Conservation (phyloP, 257 asterid genomes). For the Paulownia fortunei region DNA sequence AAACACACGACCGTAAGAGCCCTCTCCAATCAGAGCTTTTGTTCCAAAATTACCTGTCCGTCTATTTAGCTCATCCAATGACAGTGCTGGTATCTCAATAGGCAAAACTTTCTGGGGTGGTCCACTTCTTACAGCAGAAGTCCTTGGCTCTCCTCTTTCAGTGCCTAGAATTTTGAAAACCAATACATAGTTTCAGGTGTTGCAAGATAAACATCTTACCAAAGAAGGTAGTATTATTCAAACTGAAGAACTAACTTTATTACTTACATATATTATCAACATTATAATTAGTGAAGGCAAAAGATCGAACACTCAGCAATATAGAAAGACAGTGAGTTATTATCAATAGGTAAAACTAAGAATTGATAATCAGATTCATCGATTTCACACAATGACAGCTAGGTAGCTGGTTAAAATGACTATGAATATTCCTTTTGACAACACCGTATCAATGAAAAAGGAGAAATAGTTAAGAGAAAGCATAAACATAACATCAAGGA, state of each 20-base stretch:
- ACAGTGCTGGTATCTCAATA: slow-evolving; percentile 76
- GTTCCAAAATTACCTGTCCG: slow-evolving; percentile 69
- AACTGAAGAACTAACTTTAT: no score
- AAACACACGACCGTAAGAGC: slow-evolving; percentile 82
- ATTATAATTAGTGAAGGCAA: no score
- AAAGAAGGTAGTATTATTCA: no score
- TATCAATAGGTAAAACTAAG: neutral
- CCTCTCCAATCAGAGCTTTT: slow-evolving; percentile 77
- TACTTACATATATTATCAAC: no score
- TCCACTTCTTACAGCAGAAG: slow-evolving; percentile 70
- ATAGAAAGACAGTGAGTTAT: neutral
- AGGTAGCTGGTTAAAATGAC: no score
- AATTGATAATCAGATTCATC: neutral
- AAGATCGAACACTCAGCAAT: neutral
- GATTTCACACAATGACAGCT: neutral
- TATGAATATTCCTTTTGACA: no score
- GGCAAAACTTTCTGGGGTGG: slow-evolving; percentile 81
- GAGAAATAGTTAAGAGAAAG: no score
- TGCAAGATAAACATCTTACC: neutral
- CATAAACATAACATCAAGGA: neutral
- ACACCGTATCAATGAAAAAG: no score
- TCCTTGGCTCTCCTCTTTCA: slow-evolving; percentile 86
- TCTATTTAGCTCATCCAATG: slow-evolving; percentile 65
- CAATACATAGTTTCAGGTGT: neutral
- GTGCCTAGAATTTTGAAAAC: no score